Evolutionary conservation across 208 protist species (phyloP).

Genomic region (Crithidia sp.): DNA sequence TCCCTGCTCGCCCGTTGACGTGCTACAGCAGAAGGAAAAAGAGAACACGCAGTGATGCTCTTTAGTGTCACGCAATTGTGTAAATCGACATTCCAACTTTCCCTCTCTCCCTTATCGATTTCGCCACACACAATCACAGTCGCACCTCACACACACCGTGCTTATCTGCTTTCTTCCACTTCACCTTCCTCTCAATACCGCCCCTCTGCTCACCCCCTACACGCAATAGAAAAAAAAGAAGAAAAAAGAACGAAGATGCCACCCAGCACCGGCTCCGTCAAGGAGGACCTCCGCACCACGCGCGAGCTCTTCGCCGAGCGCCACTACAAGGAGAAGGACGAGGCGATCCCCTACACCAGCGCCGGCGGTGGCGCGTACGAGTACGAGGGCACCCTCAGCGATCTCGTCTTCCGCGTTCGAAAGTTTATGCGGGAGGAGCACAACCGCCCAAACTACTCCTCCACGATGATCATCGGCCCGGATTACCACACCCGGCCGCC

Average conservation of each 20-base stretch:
- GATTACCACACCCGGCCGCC: constrained; percentile 68
- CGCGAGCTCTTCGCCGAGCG: neutral
- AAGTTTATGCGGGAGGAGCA: constrained; percentile 36
- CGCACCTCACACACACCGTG: no score
- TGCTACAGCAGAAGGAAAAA: no score
- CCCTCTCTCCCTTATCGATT: no score
- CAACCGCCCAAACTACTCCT: constrained; percentile 13
- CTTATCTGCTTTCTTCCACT: no score
- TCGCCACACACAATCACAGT: no score
- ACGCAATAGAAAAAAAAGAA: no score
- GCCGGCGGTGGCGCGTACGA: constrained; percentile 33
- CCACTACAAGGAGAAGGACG: neutral
- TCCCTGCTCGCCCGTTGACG: no score
- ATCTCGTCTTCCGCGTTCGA: constrained; percentile 11
- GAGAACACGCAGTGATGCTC: no score
- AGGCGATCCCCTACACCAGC: constrained; percentile 28
- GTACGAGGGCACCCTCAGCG: constrained; percentile 11
- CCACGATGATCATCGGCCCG: constrained; percentile 30
- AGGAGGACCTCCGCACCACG: constrained; percentile 8
- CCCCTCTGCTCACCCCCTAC: no score
- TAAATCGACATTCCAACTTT: no score
- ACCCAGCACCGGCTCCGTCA: constrained; percentile 14
- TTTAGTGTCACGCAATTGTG: no score
- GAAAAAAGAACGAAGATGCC: constrained; percentile 2
- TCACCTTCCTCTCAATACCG: no score